phyloP scores from a whole-genome alignment of 129 eudicot genomes.

The Lactuca saligna region DNA sequence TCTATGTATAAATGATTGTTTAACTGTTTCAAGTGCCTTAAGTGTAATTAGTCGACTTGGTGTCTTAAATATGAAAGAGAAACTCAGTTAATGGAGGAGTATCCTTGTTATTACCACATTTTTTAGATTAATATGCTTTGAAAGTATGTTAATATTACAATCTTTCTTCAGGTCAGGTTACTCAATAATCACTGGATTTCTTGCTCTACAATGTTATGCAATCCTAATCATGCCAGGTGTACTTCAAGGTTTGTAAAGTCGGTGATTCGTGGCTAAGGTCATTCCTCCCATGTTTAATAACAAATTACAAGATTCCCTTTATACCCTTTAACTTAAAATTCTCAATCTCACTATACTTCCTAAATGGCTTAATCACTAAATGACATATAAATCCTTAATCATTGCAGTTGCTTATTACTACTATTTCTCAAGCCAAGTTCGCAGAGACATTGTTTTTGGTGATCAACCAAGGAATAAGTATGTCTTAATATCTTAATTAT shows the following conservation, averaged over 20 bases:
- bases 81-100: no score
- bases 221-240: conserved; percentile 86
- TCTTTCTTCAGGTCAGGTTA: conserved; percentile 87
- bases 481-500: not conserved
- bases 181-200: conserved; percentile 68
- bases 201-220: conserved; percentile 79
- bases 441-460: conserved; percentile 75
- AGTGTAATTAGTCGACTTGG: no score
- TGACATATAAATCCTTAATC: conserved; percentile 18
- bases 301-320: conserved; percentile 1
- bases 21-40: no score
- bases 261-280: conserved; percentile 35
- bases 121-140: conserved; percentile 6
- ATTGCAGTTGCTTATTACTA: conserved; percentile 82
- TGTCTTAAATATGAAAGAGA: no score
- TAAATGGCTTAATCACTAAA: conserved; percentile 8
- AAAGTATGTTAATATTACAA: conserved; percentile 6
- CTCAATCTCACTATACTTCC: conserved; percentile 6
- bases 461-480: conserved; percentile 94
- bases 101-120: not conserved
- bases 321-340: conserved; percentile 3
- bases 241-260: conserved; percentile 74
- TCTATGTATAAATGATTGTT: no score
- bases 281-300: conserved; percentile 25
- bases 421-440: conserved; percentile 67